phyloP scores from a whole-genome alignment of 257 asterid species.

The Nicotiana paniculata region DNA sequence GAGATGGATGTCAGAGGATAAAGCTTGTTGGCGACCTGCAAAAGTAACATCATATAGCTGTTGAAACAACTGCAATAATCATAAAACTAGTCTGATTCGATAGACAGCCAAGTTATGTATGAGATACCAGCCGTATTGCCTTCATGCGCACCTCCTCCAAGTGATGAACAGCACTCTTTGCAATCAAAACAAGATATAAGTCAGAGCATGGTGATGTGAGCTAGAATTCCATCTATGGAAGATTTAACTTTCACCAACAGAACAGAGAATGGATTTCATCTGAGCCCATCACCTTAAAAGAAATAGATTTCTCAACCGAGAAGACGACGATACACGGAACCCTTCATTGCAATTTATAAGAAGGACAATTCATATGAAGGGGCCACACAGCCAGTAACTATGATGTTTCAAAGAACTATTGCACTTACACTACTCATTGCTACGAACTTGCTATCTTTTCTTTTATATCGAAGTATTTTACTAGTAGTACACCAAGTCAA shows the following conservation, averaged over 20 bases:
- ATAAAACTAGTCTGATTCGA: neutral
- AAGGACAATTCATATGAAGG: neutral
- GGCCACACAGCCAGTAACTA: neutral
- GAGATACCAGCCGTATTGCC: slow-evolving; percentile 93
- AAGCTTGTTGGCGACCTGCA: slow-evolving; percentile 92
- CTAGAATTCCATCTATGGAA: neutral
- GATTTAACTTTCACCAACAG: neutral
- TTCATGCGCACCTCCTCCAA: slow-evolving; percentile 96
- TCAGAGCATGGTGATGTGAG: slow-evolving; percentile 20
- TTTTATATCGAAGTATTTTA: neutral
- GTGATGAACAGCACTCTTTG: slow-evolving; percentile 83
- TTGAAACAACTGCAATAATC: neutral
- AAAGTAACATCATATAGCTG: slow-evolving; percentile 13
- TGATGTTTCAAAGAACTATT: neutral
- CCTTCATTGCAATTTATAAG: neutral
- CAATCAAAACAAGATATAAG: slow-evolving; percentile 20
- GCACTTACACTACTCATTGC: neutral
- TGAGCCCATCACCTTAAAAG: neutral
- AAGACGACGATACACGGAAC: neutral
- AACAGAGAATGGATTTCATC: neutral
- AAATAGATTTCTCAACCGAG: neutral
- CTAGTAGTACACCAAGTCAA: neutral
- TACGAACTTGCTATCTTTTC: neutral
- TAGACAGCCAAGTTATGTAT: slow-evolving; percentile 17
- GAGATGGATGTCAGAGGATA: slow-evolving; percentile 78